Evolutionary conservation across 176 grass and related monocot genomes (phyloP).

Genomic region (Hordeum vulgare): MorexV3_pseudomolecules_assembly NC_058518.1:416107529-416108028

Average conservation of each 20-base stretch:
- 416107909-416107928: constrained; percentile 67
- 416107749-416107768: background rate
- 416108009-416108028: constrained; percentile 88
- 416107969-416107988: constrained; percentile 37
- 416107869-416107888: constrained; percentile 71
- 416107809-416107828: background rate
- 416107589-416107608: constrained; percentile 58
- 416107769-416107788: background rate
- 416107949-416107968: constrained; percentile 48
- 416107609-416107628: constrained; percentile 40
- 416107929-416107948: constrained; percentile 65
- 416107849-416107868: background rate
- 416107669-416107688: background rate
- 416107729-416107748: background rate
- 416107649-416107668: background rate
- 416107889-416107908: constrained; percentile 41
- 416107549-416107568: constrained; percentile 52
- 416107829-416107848: background rate
- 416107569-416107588: constrained; percentile 43
- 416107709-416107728: background rate
- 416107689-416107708: background rate
- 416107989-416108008: constrained; percentile 91
- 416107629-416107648: background rate
- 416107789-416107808: background rate
- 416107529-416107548: constrained; percentile 47